Evolutionary conservation across 768 basidiomycete genomes (phyloP).

Genomic region (Podaxis sp.): DNA sequence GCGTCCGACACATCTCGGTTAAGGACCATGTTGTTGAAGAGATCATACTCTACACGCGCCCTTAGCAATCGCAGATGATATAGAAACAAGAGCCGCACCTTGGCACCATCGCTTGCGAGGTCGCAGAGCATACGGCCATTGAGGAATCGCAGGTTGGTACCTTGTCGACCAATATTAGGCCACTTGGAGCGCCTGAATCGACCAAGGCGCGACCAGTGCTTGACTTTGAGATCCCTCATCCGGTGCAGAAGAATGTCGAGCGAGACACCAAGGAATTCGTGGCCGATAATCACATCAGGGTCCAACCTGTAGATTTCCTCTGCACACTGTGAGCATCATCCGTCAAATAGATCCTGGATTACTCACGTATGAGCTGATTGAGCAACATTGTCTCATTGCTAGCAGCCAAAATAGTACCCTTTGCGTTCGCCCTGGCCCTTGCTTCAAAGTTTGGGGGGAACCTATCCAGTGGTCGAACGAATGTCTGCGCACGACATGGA

Average conservation of each 20-base stretch:
- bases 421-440: slow-evolving; percentile 59
- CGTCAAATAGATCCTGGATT: not conserved
- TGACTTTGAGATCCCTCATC: slow-evolving; percentile 86
- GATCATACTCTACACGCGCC: slow-evolving; percentile 78
- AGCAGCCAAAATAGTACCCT: slow-evolving; percentile 70
- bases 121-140: slow-evolving; percentile 89
- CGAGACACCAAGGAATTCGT: slow-evolving; percentile 89
- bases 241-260: slow-evolving; percentile 90
- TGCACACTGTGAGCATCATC: slow-evolving; percentile 25
- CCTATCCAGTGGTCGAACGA: slow-evolving; percentile 84
- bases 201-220: slow-evolving; percentile 93
- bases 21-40: slow-evolving; percentile 97
- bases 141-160: slow-evolving; percentile 80
- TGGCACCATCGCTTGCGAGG: slow-evolving; percentile 91
- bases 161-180: slow-evolving; percentile 80
- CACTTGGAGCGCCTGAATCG: slow-evolving; percentile 83
- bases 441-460: slow-evolving; percentile 86
- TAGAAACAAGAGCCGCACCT: slow-evolving; percentile 46
- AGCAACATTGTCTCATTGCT: slow-evolving; percentile 85
- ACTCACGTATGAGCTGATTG: slow-evolving; percentile 72
- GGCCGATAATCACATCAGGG: slow-evolving; percentile 92
- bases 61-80: not conserved
- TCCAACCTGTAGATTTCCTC: slow-evolving; percentile 83
- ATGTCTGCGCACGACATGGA: slow-evolving; percentile 81
- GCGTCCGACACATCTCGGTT: slow-evolving; percentile 93